Conservation (phyloP, 2,329 filamentous ascomycete genomes). For the Cladosporium sp. region DNA sequence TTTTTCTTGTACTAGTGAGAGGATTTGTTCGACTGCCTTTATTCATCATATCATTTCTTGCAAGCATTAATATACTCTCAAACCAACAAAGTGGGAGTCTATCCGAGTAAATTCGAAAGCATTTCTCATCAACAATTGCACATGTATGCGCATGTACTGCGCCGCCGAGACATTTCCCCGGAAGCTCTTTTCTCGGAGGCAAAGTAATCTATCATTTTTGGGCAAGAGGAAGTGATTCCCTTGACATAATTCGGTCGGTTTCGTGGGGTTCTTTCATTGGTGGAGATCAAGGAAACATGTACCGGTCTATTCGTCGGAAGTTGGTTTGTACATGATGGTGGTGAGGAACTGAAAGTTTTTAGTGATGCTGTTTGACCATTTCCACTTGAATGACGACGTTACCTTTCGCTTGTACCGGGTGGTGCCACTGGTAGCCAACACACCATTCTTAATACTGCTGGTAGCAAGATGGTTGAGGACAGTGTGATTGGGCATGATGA, state of each 20-base stretch:
- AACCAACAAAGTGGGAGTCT: slow-evolving; percentile 3
- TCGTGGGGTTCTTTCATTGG: not conserved
- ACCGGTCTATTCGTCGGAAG: slow-evolving; percentile 37
- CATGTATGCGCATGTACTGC: slow-evolving; percentile 3
- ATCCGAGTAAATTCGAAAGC: slow-evolving; percentile 10
- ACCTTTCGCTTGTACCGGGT: slow-evolving; percentile 98
- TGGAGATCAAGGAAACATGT: not conserved
- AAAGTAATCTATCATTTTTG: slow-evolving; percentile 1
- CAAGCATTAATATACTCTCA: slow-evolving; percentile 3
- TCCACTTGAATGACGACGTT: slow-evolving; percentile 12
- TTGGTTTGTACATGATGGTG: slow-evolving; percentile 95
- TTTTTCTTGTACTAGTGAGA: not conserved
- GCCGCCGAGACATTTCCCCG: not conserved
- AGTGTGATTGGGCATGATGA: slow-evolving; percentile 96
- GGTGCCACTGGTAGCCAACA: slow-evolving; percentile 91
- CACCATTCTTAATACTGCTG: slow-evolving; percentile 95
- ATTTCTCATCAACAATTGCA: slow-evolving; percentile 14
- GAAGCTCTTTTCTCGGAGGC: not conserved
- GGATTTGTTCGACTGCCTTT: not conserved
- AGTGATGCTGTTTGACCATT: slow-evolving; percentile 13
- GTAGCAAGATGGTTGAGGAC: slow-evolving; percentile 95
- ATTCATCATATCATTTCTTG: slow-evolving; percentile 8
- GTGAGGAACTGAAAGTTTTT: slow-evolving; percentile 70
- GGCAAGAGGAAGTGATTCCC: not conserved
- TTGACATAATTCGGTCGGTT: not conserved